These are phyloP conservation scores for Globisporangium viniferum DNA, from an alignment of 352 stramenopile genomes.

Conservation along the genomic window DNA sequence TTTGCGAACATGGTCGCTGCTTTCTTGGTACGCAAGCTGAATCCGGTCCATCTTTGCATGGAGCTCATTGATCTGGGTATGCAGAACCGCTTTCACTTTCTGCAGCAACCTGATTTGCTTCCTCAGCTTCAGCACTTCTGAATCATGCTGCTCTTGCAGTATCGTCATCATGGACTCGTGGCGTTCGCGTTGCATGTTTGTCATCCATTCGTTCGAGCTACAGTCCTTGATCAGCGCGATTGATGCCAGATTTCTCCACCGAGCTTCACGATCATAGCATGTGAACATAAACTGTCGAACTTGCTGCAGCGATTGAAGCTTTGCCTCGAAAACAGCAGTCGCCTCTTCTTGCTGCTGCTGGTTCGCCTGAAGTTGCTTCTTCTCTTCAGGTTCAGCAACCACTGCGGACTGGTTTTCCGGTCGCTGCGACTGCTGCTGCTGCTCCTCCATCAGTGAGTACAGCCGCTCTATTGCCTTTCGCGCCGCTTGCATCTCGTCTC, in stretches of 20 bases:
- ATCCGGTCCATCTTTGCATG: conserved; percentile 30
- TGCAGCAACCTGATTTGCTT: conserved; percentile 45
- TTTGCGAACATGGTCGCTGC: conserved; percentile 40
- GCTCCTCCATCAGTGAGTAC: conserved; percentile 30
- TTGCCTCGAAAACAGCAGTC: conserved; percentile 41
- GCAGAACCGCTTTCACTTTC: conserved; percentile 37
- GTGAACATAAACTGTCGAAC: conserved; percentile 51
- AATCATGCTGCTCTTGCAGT: conserved; percentile 47
- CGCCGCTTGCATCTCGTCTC: conserved; percentile 35
- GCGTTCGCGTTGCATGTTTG: conserved; percentile 42
- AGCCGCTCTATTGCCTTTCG: conserved; percentile 44
- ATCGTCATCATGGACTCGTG: conserved; percentile 46
- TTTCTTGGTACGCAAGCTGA: conserved; percentile 46
- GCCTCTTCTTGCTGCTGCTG: conserved; percentile 36
- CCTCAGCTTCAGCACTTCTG: conserved; percentile 34
- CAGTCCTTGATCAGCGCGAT: conserved; percentile 53
- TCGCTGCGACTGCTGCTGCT: not conserved
- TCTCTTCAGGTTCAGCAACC: not conserved
- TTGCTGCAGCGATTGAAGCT: conserved; percentile 44
- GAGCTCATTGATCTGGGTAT: conserved; percentile 32
- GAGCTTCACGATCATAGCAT: conserved; percentile 65
- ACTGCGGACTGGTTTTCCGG: not conserved
- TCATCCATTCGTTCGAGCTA: conserved; percentile 73
- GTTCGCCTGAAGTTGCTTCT: conserved; percentile 8
- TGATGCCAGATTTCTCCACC: conserved; percentile 49